phyloP scores from a whole-genome alignment of 495 filamentous ascomycete genomes.

The Barbatosphaeria neglecta region DNA sequence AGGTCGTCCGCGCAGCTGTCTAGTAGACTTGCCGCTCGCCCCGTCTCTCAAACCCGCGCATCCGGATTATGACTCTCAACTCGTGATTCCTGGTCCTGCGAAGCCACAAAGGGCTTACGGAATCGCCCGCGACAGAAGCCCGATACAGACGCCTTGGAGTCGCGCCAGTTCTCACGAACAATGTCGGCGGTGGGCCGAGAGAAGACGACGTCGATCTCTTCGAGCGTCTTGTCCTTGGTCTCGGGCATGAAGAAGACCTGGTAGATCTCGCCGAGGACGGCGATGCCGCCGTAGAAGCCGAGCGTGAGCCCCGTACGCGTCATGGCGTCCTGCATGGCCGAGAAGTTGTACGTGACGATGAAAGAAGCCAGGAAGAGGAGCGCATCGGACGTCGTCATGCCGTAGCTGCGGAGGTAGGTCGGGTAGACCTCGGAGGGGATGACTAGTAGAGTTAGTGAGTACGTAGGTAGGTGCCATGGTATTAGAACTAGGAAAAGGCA shows the following conservation, averaged over 20 bases:
- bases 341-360: constrained; percentile 55
- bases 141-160: constrained; percentile 3
- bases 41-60: no score
- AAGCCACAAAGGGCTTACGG: background rate
- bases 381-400: constrained; percentile 55
- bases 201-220: constrained; percentile 50
- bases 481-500: background rate
- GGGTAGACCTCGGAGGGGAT: constrained; percentile 71
- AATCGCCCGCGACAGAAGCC: background rate
- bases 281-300: constrained; percentile 56
- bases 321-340: constrained; percentile 38
- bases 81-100: background rate
- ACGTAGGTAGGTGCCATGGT: no score
- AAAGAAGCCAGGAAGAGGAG: constrained; percentile 53
- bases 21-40: no score
- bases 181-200: constrained; percentile 35
- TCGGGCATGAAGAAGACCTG: constrained; percentile 69
- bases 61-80: no score
- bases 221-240: constrained; percentile 66
- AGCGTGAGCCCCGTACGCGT: constrained; percentile 47
- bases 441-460: constrained; percentile 17
- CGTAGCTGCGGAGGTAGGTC: constrained; percentile 51
- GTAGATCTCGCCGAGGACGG: constrained; percentile 52
- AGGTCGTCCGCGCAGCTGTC: no score
- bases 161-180: constrained; percentile 41